Conservation (phyloP, 257 asterid genomes). For the Ilex aquifolium region DNA sequence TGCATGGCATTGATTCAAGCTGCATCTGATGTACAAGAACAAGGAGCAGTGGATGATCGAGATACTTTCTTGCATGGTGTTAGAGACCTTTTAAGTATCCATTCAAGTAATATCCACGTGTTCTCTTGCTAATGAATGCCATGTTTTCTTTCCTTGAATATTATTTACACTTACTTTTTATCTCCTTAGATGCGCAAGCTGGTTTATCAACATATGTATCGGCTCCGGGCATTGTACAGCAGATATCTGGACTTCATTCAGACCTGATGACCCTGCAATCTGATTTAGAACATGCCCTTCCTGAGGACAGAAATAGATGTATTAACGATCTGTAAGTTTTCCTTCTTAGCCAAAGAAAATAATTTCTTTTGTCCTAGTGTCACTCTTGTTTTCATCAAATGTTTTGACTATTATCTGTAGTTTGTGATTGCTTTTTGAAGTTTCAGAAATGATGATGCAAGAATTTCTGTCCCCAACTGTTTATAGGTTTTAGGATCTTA, state of each 20-base stretch:
- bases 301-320: conserved; percentile 89
- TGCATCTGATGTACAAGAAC: conserved; percentile 87
- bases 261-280: conserved; percentile 79
- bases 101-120: conserved; percentile 62
- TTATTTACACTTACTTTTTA: not conserved
- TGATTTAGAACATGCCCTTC: conserved; percentile 93
- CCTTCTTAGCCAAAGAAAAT: not conserved
- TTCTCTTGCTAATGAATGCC: not conserved
- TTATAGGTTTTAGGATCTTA: too few relatives aligned
- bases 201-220: conserved; percentile 88
- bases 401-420: too few relatives aligned
- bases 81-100: conserved; percentile 91
- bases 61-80: conserved; percentile 94
- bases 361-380: not conserved
- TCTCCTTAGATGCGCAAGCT: conserved; percentile 71
- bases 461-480: too few relatives aligned
- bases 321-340: conserved; percentile 83
- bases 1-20: conserved; percentile 81
- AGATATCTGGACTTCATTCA: conserved; percentile 78
- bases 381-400: too few relatives aligned
- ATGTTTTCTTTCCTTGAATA: conserved; percentile 5
- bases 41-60: conserved; percentile 97
- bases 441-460: too few relatives aligned
- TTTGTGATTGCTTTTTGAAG: too few relatives aligned
- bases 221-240: conserved; percentile 94